These are phyloP conservation scores for Kluyveromyces lactis DNA, from an alignment of 805 yeast species.

Conservation along the genomic window DNA sequence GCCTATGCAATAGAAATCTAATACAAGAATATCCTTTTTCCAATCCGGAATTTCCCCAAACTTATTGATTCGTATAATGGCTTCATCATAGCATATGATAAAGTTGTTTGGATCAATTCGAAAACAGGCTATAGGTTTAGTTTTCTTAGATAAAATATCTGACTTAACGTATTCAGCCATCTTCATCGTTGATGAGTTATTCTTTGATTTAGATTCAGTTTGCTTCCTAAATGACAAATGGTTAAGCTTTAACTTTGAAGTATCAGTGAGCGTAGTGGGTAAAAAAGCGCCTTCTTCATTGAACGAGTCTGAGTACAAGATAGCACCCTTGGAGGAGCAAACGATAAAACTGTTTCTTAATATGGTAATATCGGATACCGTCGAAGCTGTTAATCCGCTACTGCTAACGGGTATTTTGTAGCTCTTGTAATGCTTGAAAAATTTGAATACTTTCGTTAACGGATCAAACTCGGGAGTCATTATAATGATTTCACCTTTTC, in stretches of 20 bases:
- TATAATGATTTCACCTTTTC: conserved; percentile 40
- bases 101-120: conserved; percentile 48
- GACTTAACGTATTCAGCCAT: conserved; percentile 32
- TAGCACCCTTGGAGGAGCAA: conserved; percentile 60
- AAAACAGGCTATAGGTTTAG: conserved; percentile 54
- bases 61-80: conserved; percentile 58
- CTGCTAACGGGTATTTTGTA: conserved; percentile 48
- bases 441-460: conserved; percentile 23
- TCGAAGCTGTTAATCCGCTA: conserved; percentile 44
- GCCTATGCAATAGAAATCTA: conserved; percentile 34
- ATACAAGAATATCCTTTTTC: conserved; percentile 32
- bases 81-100: conserved; percentile 59
- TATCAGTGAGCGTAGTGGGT: conserved; percentile 47
- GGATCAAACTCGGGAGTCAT: conserved; percentile 29
- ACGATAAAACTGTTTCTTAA: conserved; percentile 61
- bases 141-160: conserved; percentile 29
- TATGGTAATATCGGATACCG: conserved; percentile 51
- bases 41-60: conserved; percentile 43
- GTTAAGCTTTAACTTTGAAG: conserved; percentile 15
- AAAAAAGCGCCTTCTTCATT: conserved; percentile 47
- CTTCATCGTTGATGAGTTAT: conserved; percentile 22
- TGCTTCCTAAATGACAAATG: conserved; percentile 16
- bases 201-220: conserved; percentile 17
- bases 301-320: conserved; percentile 44
- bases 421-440: conserved; percentile 43